phyloP scores from a whole-genome alignment of 768 basidiomycete genomes.

The Kwoniella bestiolae region DNA sequence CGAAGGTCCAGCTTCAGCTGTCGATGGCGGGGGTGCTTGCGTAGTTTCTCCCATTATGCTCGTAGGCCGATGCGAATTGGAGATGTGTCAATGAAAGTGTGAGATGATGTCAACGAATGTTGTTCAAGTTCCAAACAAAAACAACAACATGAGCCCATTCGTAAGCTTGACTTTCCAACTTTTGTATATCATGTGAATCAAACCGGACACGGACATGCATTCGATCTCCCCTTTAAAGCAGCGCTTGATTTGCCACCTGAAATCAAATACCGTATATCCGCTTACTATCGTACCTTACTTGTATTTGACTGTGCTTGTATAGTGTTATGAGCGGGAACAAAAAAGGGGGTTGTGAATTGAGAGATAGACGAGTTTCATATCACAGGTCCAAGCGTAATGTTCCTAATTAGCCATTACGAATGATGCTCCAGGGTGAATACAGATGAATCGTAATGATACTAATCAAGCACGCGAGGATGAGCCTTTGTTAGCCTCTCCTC shows the following conservation, averaged over 20 bases:
- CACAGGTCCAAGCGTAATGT: slow-evolving; percentile 6
- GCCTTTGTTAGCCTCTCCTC: background rate
- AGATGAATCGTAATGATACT: background rate
- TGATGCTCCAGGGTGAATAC: background rate
- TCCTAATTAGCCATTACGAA: slow-evolving; percentile 8
- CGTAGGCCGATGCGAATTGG: no score
- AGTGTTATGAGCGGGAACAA: background rate
- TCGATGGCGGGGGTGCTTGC: background rate
- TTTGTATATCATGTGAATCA: background rate
- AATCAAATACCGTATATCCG: background rate
- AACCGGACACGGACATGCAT: background rate
- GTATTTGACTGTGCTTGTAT: background rate
- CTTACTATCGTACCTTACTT: background rate
- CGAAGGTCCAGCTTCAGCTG: slow-evolving; percentile 18
- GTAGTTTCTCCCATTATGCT: slow-evolving; percentile 1
- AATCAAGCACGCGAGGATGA: background rate
- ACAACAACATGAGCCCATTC: no score
- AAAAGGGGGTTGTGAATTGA: background rate
- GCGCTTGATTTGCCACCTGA: background rate
- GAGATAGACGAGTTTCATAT: slow-evolving; percentile 5
- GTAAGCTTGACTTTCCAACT: no score
- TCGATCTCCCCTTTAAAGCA: background rate
- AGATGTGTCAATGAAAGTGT: no score
- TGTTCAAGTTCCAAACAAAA: no score
- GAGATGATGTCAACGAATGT: no score